These are phyloP conservation scores for Aspergillus tanneri DNA, from an alignment of 2,329 filamentous ascomycete species.

Conservation along the genomic window DNA sequence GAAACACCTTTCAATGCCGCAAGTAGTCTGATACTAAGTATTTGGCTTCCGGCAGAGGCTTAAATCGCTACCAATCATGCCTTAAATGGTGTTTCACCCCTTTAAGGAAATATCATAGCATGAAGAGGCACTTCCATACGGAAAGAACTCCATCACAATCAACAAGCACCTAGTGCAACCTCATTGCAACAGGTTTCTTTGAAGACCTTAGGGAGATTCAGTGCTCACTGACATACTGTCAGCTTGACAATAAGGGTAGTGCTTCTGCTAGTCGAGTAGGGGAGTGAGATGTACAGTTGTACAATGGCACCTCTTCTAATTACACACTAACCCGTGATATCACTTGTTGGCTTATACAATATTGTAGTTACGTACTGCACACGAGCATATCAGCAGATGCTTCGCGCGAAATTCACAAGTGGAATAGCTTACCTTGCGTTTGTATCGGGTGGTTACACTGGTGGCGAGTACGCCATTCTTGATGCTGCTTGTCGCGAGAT, in stretches of 20 bases:
- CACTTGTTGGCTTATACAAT: conserved; percentile 83
- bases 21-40: too few relatives aligned
- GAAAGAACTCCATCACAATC: neutral
- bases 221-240: neutral
- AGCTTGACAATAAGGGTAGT: neutral
- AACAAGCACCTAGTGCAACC: conserved; percentile 4
- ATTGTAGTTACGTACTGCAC: conserved; percentile 91
- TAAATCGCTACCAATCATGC: too few relatives aligned
- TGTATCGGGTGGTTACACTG: conserved; percentile 95
- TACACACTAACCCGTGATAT: conserved; percentile 33
- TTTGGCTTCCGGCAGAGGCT: too few relatives aligned
- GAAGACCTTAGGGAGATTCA: neutral
- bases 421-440: conserved; percentile 63
- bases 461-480: conserved; percentile 94
- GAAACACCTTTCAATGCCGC: too few relatives aligned
- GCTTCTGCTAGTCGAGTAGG: neutral
- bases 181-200: neutral
- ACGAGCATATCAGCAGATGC: conserved; percentile 19
- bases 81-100: too few relatives aligned
- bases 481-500: conserved; percentile 95
- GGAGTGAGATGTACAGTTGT: neutral
- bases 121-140: neutral
- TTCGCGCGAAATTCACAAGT: neutral
- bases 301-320: conserved; percentile 3
- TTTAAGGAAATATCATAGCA: neutral